phyloP scores from a whole-genome alignment of 495 filamentous ascomycete genomes.

The Saxispiralis lemnorum region DNA sequence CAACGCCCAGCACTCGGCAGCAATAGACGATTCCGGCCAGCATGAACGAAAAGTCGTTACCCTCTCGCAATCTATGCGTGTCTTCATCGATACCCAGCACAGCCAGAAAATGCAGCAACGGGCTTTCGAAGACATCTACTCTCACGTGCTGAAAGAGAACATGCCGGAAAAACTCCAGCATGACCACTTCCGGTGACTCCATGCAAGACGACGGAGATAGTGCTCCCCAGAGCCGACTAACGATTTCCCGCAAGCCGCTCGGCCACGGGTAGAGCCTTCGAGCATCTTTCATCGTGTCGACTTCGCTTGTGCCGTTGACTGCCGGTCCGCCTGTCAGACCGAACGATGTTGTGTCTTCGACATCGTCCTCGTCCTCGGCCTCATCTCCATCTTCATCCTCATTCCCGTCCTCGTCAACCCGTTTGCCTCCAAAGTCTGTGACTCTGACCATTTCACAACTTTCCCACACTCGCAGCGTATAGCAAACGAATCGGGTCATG shows the following conservation, averaged over 20 bases:
- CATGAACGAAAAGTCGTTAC: conserved; percentile 5
- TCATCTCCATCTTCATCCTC: background rate
- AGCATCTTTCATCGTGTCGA: conserved; percentile 2
- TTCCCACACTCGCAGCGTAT: background rate
- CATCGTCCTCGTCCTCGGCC: too few species aligned
- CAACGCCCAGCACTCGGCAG: background rate
- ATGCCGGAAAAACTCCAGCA: background rate
- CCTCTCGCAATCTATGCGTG: background rate
- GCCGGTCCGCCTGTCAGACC: too few species aligned
- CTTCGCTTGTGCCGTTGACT: too few species aligned
- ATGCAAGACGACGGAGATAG: background rate
- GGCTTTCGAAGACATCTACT: conserved; percentile 1
- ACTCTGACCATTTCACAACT: too few species aligned
- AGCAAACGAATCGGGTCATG: background rate
- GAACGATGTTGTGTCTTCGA: too few species aligned
- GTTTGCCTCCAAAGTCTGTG: too few species aligned
- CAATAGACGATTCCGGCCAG: conserved; percentile 2
- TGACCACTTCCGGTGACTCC: background rate
- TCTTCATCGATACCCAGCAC: conserved; percentile 5
- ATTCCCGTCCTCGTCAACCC: background rate
- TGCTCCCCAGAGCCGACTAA: background rate
- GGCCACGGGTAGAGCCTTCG: conserved; percentile 2
- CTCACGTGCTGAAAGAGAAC: conserved; percentile 7
- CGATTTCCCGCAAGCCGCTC: background rate
- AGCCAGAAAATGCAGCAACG: conserved; percentile 6